Conservation (phyloP, 139 green algal species). For the Monoraphidium neglectum region DNA sequence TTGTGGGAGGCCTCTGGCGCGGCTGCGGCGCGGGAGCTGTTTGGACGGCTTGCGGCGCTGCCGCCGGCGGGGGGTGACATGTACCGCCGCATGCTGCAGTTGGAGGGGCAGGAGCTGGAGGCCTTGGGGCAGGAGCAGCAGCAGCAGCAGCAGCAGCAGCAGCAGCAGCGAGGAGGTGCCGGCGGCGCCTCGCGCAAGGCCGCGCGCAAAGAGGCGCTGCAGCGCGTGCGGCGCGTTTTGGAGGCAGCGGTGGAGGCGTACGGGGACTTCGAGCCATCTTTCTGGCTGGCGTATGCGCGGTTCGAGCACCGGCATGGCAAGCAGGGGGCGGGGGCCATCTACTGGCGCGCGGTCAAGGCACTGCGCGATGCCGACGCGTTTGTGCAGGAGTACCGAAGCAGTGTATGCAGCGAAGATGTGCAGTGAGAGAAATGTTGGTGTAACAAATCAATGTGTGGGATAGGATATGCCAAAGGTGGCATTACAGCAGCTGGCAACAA, state of each 20-base stretch:
- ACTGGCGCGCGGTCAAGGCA: constrained; percentile 70
- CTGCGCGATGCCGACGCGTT: constrained; percentile 57
- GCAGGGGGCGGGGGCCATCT: constrained; percentile 48
- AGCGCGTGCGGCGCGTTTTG: constrained; percentile 40
- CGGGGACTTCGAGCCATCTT: constrained; percentile 41
- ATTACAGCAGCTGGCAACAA: too few species aligned
- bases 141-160: not conserved
- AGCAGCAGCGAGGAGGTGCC: too few species aligned
- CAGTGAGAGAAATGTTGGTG: too few species aligned
- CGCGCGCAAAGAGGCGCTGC: not conserved
- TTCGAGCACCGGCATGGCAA: constrained; percentile 32
- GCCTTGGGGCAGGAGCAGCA: not conserved
- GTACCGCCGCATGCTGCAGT: constrained; percentile 47
- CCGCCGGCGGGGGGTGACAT: constrained; percentile 64
- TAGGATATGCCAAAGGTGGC: too few species aligned
- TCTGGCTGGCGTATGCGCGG: constrained; percentile 69
- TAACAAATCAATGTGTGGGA: too few species aligned
- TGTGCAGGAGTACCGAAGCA: constrained; percentile 25
- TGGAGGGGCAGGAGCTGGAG: constrained; percentile 43
- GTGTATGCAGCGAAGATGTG: not conserved
- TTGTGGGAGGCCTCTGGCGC: constrained; percentile 29
- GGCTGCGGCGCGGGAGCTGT: constrained; percentile 49
- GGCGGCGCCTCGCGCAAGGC: not conserved
- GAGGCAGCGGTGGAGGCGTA: constrained; percentile 57
- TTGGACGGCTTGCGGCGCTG: constrained; percentile 44